Evolutionary conservation across 305 asterid genomes (phyloP).

Genomic region (Fraxinus ornus): DNA sequence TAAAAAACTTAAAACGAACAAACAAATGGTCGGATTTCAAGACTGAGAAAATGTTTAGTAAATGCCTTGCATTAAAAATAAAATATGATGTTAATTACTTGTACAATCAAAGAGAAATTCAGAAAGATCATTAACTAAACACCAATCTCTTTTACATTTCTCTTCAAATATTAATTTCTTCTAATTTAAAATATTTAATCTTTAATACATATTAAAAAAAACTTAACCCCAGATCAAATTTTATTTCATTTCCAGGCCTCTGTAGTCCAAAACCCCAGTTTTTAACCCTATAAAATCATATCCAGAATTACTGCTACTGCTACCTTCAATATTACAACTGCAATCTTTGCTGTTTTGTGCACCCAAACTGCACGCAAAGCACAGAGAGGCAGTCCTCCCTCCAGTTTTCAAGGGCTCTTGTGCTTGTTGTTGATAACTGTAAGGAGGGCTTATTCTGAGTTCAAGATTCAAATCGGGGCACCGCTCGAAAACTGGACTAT

Average conservation of each 20-base stretch:
- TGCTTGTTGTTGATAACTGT: constrained; percentile 13
- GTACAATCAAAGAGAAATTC: constrained; percentile 31
- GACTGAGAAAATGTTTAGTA: constrained; percentile 8
- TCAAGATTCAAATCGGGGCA: constrained; percentile 89
- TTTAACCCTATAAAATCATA: constrained; percentile 60
- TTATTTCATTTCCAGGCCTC: constrained; percentile 79
- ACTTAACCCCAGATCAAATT: too few relatives aligned
- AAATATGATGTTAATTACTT: constrained; percentile 19
- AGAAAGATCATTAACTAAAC: constrained; percentile 19
- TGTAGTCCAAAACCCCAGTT: constrained; percentile 60
- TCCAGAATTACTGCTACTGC: constrained; percentile 25
- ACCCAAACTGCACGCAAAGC: constrained; percentile 74
- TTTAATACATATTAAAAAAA: not conserved
- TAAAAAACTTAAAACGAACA: not conserved
- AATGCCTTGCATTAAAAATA: constrained; percentile 15
- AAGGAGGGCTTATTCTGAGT: constrained; percentile 85
- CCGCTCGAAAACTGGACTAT: constrained; percentile 26
- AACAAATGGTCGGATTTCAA: not conserved
- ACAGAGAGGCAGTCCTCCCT: constrained; percentile 29
- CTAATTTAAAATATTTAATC: constrained; percentile 8
- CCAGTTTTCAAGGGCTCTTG: constrained; percentile 28
- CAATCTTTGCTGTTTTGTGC: constrained; percentile 61
- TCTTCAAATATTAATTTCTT: not conserved
- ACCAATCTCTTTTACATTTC: too few relatives aligned
- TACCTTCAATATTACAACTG: constrained; percentile 36